phyloP scores from a whole-genome alignment of 257 asterid species.

The Gentiana dahurica region DNA sequence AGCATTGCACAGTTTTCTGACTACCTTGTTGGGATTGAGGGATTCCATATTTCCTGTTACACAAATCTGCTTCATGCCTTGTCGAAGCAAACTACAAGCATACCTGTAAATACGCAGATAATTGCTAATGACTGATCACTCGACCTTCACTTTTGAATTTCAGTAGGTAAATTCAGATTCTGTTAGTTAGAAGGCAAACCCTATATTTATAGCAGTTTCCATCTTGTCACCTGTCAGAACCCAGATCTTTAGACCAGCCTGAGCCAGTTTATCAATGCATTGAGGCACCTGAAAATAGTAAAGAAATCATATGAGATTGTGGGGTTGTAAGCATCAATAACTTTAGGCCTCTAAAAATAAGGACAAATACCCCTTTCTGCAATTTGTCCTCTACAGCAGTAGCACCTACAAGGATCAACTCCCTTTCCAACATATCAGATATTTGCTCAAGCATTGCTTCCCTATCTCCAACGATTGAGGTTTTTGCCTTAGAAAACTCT shows the following conservation, averaged over 20 bases:
- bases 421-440: slow-evolving; percentile 87
- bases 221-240: slow-evolving; percentile 99
- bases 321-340: background rate
- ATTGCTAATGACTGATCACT: slow-evolving; percentile 6
- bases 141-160: background rate
- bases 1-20: slow-evolving; percentile 10
- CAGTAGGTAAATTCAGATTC: slow-evolving; percentile 2
- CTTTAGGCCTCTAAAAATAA: background rate
- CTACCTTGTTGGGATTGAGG: slow-evolving; percentile 52
- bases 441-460: slow-evolving; percentile 74
- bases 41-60: slow-evolving; percentile 38
- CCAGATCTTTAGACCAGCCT: slow-evolving; percentile 97
- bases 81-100: slow-evolving; percentile 97
- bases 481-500: slow-evolving; percentile 70
- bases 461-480: slow-evolving; percentile 70
- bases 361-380: slow-evolving; percentile 76
- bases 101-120: slow-evolving; percentile 37
- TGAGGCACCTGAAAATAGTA: slow-evolving; percentile 73
- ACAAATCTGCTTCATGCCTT: slow-evolving; percentile 91
- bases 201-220: slow-evolving; percentile 99
- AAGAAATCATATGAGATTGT: slow-evolving; percentile 7
- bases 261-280: slow-evolving; percentile 97
- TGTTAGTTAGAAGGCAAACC: slow-evolving; percentile 45
- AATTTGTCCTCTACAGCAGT: slow-evolving; percentile 99
- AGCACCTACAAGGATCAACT: slow-evolving; percentile 88